phyloP scores from a whole-genome alignment of 768 basidiomycete species.

The Lentinula raphanica region DNA sequence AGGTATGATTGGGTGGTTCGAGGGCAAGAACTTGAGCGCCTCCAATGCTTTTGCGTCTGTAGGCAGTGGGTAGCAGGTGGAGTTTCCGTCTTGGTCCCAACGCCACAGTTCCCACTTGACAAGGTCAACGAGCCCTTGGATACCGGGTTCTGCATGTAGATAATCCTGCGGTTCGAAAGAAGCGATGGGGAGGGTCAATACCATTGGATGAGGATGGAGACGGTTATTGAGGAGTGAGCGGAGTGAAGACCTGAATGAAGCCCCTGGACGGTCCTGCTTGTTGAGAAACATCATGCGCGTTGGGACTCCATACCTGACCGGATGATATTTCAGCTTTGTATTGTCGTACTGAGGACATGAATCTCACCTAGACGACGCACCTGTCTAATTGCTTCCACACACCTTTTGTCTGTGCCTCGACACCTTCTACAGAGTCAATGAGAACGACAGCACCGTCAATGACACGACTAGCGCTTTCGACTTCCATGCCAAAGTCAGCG shows the following conservation, averaged over 20 bases:
- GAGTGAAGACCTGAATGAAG: conserved; percentile 69
- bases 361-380: conserved; percentile 43
- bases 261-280: conserved; percentile 84
- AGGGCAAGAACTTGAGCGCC: conserved; percentile 39
- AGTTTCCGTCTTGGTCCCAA: conserved; percentile 52
- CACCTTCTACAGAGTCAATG: conserved; percentile 87
- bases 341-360: not conserved
- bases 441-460: conserved; percentile 86
- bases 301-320: conserved; percentile 66
- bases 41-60: conserved; percentile 39
- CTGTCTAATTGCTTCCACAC: conserved; percentile 86
- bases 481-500: conserved; percentile 96
- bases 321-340: not conserved
- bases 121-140: conserved; percentile 80
- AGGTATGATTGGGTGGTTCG: conserved; percentile 61
- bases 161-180: conserved; percentile 70
- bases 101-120: conserved; percentile 82
- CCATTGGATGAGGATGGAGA: conserved; percentile 69
- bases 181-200: conserved; percentile 69
- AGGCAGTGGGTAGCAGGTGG: conserved; percentile 46
- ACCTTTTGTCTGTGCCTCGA: conserved; percentile 85
- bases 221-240: conserved; percentile 69
- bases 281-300: conserved; percentile 81
- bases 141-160: conserved; percentile 68
- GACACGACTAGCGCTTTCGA: conserved; percentile 87